Conservation (phyloP, 768 basidiomycete genomes). For the Amanita phalloides region DNA sequence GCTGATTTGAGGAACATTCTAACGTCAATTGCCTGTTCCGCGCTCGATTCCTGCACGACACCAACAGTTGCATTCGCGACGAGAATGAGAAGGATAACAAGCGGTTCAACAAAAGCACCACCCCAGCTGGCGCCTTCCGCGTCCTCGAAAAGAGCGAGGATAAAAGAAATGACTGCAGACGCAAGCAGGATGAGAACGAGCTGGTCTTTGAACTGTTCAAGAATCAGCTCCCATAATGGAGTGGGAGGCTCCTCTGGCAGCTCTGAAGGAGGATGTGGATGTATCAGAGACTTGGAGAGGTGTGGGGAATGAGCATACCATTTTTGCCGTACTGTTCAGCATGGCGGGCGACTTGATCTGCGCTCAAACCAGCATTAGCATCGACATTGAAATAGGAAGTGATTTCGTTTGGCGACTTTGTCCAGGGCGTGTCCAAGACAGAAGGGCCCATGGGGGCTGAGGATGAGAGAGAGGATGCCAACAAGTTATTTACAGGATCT, state of each 20-base stretch:
- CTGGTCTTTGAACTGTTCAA: slow-evolving; percentile 99
- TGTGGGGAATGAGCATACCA: slow-evolving; percentile 31
- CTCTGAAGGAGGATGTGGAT: slow-evolving; percentile 24
- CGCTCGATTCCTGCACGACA: slow-evolving; percentile 93
- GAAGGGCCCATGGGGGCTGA: slow-evolving; percentile 7
- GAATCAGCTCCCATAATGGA: slow-evolving; percentile 85
- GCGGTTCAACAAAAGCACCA: slow-evolving; percentile 90
- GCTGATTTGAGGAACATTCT: slow-evolving; percentile 20
- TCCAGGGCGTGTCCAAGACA: slow-evolving; percentile 72
- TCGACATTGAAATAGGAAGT: slow-evolving; percentile 68
- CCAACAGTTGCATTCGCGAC: slow-evolving; percentile 97
- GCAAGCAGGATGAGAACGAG: slow-evolving; percentile 93
- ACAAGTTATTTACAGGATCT: not conserved
- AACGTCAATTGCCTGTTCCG: slow-evolving; percentile 95
- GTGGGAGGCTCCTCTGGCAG: slow-evolving; percentile 89
- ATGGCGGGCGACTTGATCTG: slow-evolving; percentile 61
- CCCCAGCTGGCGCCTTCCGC: slow-evolving; percentile 51
- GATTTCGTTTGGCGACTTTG: slow-evolving; percentile 53
- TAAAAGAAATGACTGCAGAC: slow-evolving; percentile 88
- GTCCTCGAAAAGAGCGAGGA: slow-evolving; percentile 83
- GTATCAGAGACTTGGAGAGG: not conserved
- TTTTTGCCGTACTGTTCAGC: slow-evolving; percentile 80
- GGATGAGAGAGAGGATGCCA: slow-evolving; percentile 7
- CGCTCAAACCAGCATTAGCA: slow-evolving; percentile 47
- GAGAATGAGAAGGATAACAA: slow-evolving; percentile 92